phyloP scores from a whole-genome alignment of 768 basidiomycete species.

The Lentinus tigrinus region DNA sequence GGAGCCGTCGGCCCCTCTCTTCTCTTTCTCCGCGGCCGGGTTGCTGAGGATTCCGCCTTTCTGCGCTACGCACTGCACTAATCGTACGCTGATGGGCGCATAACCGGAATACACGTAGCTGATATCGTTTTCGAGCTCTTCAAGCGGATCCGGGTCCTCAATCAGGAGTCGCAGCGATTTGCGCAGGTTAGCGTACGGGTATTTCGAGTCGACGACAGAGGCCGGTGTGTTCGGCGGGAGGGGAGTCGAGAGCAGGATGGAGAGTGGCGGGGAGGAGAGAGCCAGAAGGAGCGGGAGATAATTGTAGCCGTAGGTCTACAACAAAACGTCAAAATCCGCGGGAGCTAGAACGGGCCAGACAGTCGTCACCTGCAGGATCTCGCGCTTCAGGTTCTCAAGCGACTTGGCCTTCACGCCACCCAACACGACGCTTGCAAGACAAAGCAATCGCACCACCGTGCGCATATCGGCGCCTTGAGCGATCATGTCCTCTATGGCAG shows the following conservation, averaged over 20 bases:
- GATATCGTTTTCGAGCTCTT: constrained; percentile 90
- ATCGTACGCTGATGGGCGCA: constrained; percentile 87
- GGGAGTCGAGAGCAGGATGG: constrained; percentile 65
- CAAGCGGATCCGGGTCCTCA: constrained; percentile 78
- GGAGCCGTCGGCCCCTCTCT: constrained; percentile 37
- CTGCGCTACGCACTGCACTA: constrained; percentile 92
- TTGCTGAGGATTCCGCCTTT: constrained; percentile 88
- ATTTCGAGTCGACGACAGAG: constrained; percentile 47
- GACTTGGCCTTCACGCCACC: constrained; percentile 87
- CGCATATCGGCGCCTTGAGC: constrained; percentile 83
- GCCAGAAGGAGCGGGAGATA: constrained; percentile 67
- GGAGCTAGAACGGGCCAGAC: neutral
- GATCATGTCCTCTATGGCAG: constrained; percentile 88
- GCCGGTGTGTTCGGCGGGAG: constrained; percentile 51
- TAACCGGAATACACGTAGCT: constrained; percentile 96
- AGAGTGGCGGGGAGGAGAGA: constrained; percentile 62
- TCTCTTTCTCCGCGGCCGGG: constrained; percentile 60
- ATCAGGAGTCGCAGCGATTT: constrained; percentile 90
- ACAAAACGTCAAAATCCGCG: constrained; percentile 28
- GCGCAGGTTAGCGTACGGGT: constrained; percentile 70
- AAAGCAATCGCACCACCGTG: constrained; percentile 74
- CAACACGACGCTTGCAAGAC: constrained; percentile 79
- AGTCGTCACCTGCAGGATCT: constrained; percentile 72
- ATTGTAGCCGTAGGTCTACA: constrained; percentile 74
- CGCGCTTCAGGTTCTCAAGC: constrained; percentile 87